A percentile compares a stretch with the other conserved stretches of the same genome.
phyloP scores from a whole-genome alignment of 495 filamentous ascomycete genomes.

The Corynascus novoguineensis region DNA sequence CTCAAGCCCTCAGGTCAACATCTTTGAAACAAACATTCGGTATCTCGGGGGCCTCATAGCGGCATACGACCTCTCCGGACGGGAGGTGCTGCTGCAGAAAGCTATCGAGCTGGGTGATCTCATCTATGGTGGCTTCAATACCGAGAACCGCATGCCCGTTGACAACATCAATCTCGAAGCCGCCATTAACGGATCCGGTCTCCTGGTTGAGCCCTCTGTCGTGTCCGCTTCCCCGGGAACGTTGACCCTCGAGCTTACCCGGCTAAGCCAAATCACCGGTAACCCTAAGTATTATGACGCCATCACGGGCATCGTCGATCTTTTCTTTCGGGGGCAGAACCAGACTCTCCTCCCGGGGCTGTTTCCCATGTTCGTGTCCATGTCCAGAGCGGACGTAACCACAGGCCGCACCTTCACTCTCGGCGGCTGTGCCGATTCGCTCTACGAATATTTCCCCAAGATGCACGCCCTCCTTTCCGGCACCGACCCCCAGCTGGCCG shows the following conservation, averaged over 20 bases:
- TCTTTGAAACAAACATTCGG: slow-evolving; percentile 77
- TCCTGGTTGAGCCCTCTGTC: slow-evolving; percentile 47
- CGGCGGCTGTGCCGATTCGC: slow-evolving; percentile 69
- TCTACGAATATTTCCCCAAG: slow-evolving; percentile 87
- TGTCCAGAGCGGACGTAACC: slow-evolving; percentile 24
- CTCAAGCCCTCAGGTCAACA: slow-evolving; percentile 46
- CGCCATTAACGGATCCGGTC: slow-evolving; percentile 60
- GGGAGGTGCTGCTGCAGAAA: slow-evolving; percentile 60
- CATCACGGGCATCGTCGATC: slow-evolving; percentile 67
- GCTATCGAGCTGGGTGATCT: slow-evolving; percentile 76
- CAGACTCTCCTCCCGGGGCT: slow-evolving; percentile 68
- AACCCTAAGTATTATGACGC: slow-evolving; percentile 79
- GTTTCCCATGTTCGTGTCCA: slow-evolving; percentile 69
- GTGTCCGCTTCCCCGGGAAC: slow-evolving; percentile 65
- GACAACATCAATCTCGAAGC: slow-evolving; percentile 54
- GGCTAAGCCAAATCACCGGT: slow-evolving; percentile 75
- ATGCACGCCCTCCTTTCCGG: slow-evolving; percentile 44
- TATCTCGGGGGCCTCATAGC: slow-evolving; percentile 72
- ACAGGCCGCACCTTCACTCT: slow-evolving; percentile 52
- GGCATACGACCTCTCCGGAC: slow-evolving; percentile 65
- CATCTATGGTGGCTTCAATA: slow-evolving; percentile 79
- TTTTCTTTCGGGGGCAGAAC: slow-evolving; percentile 62
- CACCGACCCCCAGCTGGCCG: slow-evolving; percentile 34
- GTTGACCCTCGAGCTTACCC: slow-evolving; percentile 77
- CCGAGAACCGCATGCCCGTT: slow-evolving; percentile 78